Conservation (phyloP, 768 basidiomycete species). For the Hygrophoropsis aurantiaca region DNA sequence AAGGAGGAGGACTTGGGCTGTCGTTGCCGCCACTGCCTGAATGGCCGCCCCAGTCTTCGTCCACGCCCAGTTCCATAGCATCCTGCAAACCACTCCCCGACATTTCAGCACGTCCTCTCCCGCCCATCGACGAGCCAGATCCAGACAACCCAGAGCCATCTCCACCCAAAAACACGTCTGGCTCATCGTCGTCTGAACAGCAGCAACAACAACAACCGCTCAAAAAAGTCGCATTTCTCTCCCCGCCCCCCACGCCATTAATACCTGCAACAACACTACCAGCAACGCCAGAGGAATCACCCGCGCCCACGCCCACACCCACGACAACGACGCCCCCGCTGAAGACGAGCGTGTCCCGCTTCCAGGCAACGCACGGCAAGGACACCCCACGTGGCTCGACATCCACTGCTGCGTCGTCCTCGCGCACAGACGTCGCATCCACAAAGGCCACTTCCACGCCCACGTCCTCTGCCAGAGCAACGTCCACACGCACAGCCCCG, state of each 20-base stretch:
- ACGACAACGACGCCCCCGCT: constrained; percentile 26
- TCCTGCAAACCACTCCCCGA: constrained; percentile 76
- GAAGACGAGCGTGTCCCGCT: constrained; percentile 76
- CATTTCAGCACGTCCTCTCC: constrained; percentile 48
- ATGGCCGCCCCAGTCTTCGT: constrained; percentile 57
- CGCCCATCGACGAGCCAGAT: constrained; percentile 45
- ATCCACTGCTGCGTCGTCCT: constrained; percentile 57
- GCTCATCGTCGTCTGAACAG: constrained; percentile 36
- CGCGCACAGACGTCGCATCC: constrained; percentile 68
- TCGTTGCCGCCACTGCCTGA: constrained; percentile 57
- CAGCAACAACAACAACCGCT: constrained; percentile 29
- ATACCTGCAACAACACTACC: constrained; percentile 48
- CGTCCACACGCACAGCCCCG: constrained; percentile 62
- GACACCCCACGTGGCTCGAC: constrained; percentile 65
- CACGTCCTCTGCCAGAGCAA: constrained; percentile 50
- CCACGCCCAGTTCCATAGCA: constrained; percentile 46
- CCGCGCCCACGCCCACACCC: constrained; percentile 36
- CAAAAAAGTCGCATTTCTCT: constrained; percentile 89
- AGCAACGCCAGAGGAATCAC: too few relatives aligned
- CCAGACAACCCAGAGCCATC: constrained; percentile 31
- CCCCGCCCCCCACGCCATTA: constrained; percentile 71
- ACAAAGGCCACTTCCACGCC: constrained; percentile 59
- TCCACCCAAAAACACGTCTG: constrained; percentile 38
- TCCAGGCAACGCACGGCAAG: constrained; percentile 71
- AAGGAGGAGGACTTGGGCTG: constrained; percentile 5